Evolutionary conservation across 2,329 filamentous ascomycete species (phyloP).

Genomic region (Albifimbria verrucaria): DNA sequence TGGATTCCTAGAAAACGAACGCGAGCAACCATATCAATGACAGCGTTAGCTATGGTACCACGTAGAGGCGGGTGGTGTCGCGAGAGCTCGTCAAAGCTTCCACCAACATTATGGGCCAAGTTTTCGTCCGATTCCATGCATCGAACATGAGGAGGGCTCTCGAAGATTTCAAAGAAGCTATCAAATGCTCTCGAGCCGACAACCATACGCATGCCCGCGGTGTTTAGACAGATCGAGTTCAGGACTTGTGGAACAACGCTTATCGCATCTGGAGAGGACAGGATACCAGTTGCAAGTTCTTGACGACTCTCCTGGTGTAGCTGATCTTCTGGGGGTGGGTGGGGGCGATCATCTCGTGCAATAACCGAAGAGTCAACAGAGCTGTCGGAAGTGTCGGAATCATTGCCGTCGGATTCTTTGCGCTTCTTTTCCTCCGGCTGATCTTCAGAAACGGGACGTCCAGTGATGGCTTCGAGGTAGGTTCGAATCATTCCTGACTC

Average conservation of each 20-base stretch:
- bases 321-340: conserved; percentile 50
- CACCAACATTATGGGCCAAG: conserved; percentile 71
- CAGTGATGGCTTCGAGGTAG: conserved; percentile 78
- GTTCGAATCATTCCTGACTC: conserved; percentile 88
- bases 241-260: conserved; percentile 82
- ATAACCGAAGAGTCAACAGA: conserved; percentile 35
- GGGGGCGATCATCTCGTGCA: conserved; percentile 38
- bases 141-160: conserved; percentile 84
- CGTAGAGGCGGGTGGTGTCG: conserved; percentile 88
- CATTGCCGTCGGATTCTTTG: conserved; percentile 27
- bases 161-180: conserved; percentile 93
- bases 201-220: conserved; percentile 82
- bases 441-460: conserved; percentile 37
- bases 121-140: conserved; percentile 71
- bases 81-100: conserved; percentile 88
- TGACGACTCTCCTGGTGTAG: conserved; percentile 42
- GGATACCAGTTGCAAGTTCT: conserved; percentile 65
- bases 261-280: conserved; percentile 87
- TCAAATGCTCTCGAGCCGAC: conserved; percentile 77
- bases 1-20: conserved; percentile 71
- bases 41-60: conserved; percentile 74
- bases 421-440: conserved; percentile 24
- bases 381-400: conserved; percentile 34
- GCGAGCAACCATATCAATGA: conserved; percentile 83
- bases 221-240: conserved; percentile 90